Percentiles rank a stretch among this genome's conserved stretches.
These are phyloP conservation scores for Cichorium intybus DNA, from an alignment of 140 eudicot species.

Conservation along the genomic window DNA sequence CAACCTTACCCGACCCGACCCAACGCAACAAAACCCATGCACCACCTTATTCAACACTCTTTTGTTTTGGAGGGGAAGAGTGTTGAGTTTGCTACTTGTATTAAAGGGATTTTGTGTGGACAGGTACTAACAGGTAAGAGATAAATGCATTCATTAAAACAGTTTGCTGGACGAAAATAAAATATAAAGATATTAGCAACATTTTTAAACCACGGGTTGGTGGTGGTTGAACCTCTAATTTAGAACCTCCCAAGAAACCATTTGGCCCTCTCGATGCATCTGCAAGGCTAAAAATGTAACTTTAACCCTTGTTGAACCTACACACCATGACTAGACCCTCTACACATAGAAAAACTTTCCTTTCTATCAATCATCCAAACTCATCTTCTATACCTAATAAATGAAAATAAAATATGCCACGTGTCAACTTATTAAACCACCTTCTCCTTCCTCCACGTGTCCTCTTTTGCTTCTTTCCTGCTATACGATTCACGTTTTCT, in stretches of 20 bases:
- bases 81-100: conserved; percentile 39
- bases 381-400: too few species aligned
- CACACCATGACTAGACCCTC: conserved; percentile 1
- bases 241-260: conserved; percentile 38
- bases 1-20: background rate
- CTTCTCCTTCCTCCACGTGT: too few species aligned
- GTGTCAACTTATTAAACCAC: too few species aligned
- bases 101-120: conserved; percentile 40
- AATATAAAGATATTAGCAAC: conserved; percentile 19
- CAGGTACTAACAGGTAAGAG: conserved; percentile 58
- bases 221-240: conserved; percentile 87
- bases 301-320: conserved; percentile 18
- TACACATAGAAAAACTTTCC: background rate
- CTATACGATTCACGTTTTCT: too few species aligned
- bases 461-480: too few species aligned
- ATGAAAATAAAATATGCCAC: too few species aligned
- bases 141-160: conserved; percentile 66
- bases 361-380: background rate
- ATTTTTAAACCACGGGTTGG: conserved; percentile 51
- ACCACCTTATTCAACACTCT: conserved; percentile 24
- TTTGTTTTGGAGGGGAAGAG: conserved; percentile 31
- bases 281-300: conserved; percentile 29
- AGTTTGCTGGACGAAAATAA: conserved; percentile 47
- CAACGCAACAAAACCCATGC: conserved; percentile 15
- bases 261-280: background rate